A percentile compares a stretch with the other conserved stretches of the same genome.
Conservation (phyloP, 108 stramenopile species). For the Nitzschia palea region DNA sequence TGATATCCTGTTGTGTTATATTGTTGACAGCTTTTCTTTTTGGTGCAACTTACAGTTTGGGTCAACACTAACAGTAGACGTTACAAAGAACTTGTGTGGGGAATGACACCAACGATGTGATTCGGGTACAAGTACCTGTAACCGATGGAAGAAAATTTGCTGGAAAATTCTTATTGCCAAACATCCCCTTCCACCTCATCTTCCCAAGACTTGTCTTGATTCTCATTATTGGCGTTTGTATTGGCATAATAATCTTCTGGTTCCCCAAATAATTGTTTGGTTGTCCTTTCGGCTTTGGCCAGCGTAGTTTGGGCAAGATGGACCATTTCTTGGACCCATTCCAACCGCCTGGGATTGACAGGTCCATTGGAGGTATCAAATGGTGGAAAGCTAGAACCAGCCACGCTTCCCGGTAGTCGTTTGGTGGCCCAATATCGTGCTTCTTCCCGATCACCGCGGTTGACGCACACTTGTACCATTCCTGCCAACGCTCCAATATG, state of each 20-base stretch:
- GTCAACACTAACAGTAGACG: no score
- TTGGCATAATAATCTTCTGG: constrained; percentile 30
- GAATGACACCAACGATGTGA: no score
- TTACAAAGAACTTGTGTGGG: no score
- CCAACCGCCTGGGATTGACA: constrained; percentile 31
- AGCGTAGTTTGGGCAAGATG: constrained; percentile 18
- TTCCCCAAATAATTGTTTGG: constrained; percentile 35
- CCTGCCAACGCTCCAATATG: constrained; percentile 77
- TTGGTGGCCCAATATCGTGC: constrained; percentile 55
- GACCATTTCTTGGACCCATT: constrained; percentile 46
- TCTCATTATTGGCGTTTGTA: no score
- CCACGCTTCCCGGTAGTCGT: constrained; percentile 43
- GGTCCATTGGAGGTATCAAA: constrained; percentile 4
- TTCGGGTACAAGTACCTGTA: no score
- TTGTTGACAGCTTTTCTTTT: no score
- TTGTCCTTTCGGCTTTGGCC: constrained; percentile 23
- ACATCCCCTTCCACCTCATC: no score
- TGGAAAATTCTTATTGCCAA: no score
- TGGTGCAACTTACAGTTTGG: no score
- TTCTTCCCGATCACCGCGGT: constrained; percentile 37
- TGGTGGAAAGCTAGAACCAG: constrained; percentile 16
- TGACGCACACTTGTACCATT: constrained; percentile 58
- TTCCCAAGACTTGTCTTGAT: no score
- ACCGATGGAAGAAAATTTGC: no score
- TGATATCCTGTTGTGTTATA: not conserved